Base-by-base conservation (phyloP, 768 basidiomycete genomes). In the Paxillus rubicundulus region DNA sequence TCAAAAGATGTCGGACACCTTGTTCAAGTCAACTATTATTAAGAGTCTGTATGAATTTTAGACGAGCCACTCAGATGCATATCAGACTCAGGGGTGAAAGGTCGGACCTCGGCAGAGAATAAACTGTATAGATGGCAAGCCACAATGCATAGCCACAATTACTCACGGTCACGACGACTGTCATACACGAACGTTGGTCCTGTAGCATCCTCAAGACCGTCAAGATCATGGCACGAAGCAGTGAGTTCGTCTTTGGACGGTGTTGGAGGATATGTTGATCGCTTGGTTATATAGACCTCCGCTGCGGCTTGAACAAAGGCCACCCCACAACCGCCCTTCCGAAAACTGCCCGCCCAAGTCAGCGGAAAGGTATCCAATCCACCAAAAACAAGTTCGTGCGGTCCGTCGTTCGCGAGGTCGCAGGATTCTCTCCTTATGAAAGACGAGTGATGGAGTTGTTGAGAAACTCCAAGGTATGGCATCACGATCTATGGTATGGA, bases 381-480 rank as follows among this genome's bases (percentile, higher is more conserved):
- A 83, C 85, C 61, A 93, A 92, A 79, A 94, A 88, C 70, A 87
- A 88, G 66, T 93, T 99, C 66, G 94, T 98, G 69, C 89, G 91
- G 70, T 88, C 86, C 59, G 82, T 98, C 56, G 80, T 98, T 67
- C 85, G 96, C 62, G 97, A 99, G 82, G 97, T 99, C 70, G 92
- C 85, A 64, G 96, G 96, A 56, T 98, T 97, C 78, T 89, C 93
- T 33, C 87, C 96, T 33, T 98, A 99, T 72, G 97, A 99, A 82
- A 82, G 94, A 68, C 85, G 97, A 63, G 94, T 98, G 50, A 84
- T 99, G 89, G 97, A 99, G 76, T 72, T 99, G 82, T 74, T 97
- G 79, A 86, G 95, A 75, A 98, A 97, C 84, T 94, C 92, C 58
- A 97, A 96, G 81, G 89, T 89, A 70, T 61, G 86, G 71, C 34